phyloP scores from a whole-genome alignment of 768 basidiomycete species.

The Baorangia bicolor region DNA sequence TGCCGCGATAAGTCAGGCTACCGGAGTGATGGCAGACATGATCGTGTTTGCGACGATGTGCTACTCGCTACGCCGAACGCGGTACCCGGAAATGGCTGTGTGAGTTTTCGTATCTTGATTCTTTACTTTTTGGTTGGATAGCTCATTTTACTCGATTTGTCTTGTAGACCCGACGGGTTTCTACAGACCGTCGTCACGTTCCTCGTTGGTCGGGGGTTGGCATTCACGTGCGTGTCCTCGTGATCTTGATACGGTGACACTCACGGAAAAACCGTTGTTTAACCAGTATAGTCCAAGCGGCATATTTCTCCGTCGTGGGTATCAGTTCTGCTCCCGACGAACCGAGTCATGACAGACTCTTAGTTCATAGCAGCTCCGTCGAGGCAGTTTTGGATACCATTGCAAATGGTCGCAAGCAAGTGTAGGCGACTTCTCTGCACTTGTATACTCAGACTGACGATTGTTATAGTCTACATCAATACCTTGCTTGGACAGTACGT shows the following conservation, averaged over 20 bases:
- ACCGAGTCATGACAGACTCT: neutral
- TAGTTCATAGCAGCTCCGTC: constrained; percentile 28
- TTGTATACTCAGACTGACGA: neutral
- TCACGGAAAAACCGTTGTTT: neutral
- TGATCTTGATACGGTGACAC: neutral
- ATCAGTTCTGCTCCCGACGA: neutral
- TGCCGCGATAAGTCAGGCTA: constrained; percentile 7
- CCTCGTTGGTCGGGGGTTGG: constrained; percentile 22
- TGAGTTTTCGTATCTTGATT: constrained; percentile 8
- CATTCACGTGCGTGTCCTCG: constrained; percentile 21
- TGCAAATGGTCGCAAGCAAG: constrained; percentile 30
- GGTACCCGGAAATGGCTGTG: constrained; percentile 16
- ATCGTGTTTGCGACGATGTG: constrained; percentile 17
- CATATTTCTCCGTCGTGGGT: constrained; percentile 23
- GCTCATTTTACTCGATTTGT: neutral
- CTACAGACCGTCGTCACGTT: neutral
- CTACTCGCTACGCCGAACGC: constrained; percentile 18
- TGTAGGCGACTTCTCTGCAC: constrained; percentile 3
- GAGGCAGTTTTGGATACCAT: constrained; percentile 23
- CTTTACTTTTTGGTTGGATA: neutral
- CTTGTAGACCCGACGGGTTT: constrained; percentile 12
- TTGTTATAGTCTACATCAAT: constrained; percentile 28
- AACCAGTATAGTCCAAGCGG: constrained; percentile 18
- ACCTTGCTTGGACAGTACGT: constrained; percentile 27
- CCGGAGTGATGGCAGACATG: constrained; percentile 9